A percentile compares a stretch with the other conserved stretches of the same genome.
Conservation (phyloP, 352 stramenopile species). For the Phytophthora pseudosyringae region DNA sequence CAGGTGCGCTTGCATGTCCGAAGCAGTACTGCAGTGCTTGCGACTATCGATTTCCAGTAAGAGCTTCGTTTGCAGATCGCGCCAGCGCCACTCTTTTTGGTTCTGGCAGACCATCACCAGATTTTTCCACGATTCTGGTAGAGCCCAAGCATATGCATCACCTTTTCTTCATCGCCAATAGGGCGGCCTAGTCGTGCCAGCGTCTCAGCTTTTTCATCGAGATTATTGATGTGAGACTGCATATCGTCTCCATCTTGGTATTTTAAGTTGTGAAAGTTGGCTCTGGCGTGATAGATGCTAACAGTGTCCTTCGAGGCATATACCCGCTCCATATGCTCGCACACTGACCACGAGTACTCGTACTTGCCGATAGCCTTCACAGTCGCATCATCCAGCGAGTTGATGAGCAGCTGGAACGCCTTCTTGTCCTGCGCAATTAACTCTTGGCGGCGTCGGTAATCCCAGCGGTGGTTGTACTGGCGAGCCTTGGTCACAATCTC, state of each 20-base stretch:
- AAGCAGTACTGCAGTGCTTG: no score
- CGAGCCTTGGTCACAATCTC: not conserved
- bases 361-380: constrained; percentile 22
- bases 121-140: constrained; percentile 10
- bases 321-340: constrained; percentile 12
- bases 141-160: constrained; percentile 8
- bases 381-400: constrained; percentile 16
- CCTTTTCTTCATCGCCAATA: constrained; percentile 17
- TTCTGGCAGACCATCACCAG: constrained; percentile 18
- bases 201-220: constrained; percentile 15
- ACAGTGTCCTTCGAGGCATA: constrained; percentile 17
- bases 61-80: not conserved
- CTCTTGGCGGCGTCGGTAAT: not conserved
- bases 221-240: constrained; percentile 11
- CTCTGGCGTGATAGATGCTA: constrained; percentile 4
- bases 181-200: constrained; percentile 4
- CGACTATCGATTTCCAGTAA: not conserved
- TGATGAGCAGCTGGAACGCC: constrained; percentile 18
- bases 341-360: constrained; percentile 10
- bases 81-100: not conserved
- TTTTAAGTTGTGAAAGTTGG: constrained; percentile 6
- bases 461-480: not conserved
- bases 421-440: constrained; percentile 10
- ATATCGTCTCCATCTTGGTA: constrained; percentile 21
- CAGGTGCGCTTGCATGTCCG: not conserved